Evolutionary conservation across 257 asterid species (phyloP).

Genomic region (Euphrasia confusa): DNA sequence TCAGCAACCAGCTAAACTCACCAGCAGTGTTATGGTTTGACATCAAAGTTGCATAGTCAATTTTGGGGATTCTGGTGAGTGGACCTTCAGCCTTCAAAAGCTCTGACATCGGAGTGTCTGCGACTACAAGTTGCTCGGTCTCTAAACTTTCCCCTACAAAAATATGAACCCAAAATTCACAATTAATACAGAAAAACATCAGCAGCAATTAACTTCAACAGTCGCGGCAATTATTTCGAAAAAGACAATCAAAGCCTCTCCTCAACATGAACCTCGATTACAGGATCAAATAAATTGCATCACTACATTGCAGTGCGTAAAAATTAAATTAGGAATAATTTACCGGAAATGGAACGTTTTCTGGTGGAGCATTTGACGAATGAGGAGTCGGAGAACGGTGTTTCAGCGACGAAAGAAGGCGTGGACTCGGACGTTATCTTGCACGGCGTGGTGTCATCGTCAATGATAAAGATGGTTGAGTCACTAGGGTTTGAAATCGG

Average conservation of each 20-base stretch:
- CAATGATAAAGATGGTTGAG: conserved; percentile 53
- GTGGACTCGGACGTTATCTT: conserved; percentile 28
- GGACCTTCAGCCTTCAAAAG: conserved; percentile 29
- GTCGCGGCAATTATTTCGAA: background rate
- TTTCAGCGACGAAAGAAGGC: conserved; percentile 47
- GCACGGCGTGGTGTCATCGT: conserved; percentile 59
- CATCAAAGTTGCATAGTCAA: conserved; percentile 21
- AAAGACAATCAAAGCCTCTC: background rate
- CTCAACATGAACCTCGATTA: background rate
- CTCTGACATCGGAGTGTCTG: conserved; percentile 66
- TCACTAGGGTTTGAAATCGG: conserved; percentile 35
- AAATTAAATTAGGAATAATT: conserved; percentile 3
- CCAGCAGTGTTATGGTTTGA: conserved; percentile 35
- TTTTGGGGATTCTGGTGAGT: conserved; percentile 24
- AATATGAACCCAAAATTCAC: conserved; percentile 1
- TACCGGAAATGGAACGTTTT: conserved; percentile 34
- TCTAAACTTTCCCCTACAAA: conserved; percentile 33
- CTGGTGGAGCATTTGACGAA: conserved; percentile 35
- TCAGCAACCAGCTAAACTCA: conserved; percentile 28
- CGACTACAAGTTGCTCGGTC: conserved; percentile 41
- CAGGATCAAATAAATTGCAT: background rate
- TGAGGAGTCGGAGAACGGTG: conserved; percentile 53
- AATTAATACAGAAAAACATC: conserved; percentile 12
- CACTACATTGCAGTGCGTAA: background rate
- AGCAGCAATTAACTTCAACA: background rate